Evolutionary conservation across 805 yeast species (phyloP), one percentile per base, ranked within the genome.

Genomic region (Saturnispora mendoncae): DNA sequence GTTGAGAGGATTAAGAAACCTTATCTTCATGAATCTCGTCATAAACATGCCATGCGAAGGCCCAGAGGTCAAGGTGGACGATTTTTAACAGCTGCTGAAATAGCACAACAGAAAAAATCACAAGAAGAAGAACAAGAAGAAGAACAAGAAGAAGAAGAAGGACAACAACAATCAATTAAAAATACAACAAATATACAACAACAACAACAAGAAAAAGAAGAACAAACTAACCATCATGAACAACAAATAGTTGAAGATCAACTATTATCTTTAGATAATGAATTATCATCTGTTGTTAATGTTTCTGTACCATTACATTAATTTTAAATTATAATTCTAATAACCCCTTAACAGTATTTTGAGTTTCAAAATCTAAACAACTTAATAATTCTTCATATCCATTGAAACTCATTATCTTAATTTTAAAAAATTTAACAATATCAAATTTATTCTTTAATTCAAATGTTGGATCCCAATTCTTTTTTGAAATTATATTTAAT

Each of bases 1-100:
- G 84, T 84, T 4, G 88, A 92, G 14, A 74, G 95, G 48, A 94
- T 94, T 14, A 76, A 97, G 53, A 81, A 82, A 57, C 97, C 97
- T 10, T 90, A 94, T 61, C 62, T 92, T 38, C 99, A 92, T 58
- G 98, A 92, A 62, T 85, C 96, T 15, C 73, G 99, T 53, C 99
- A 92, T 60, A 90, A 92, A 59, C 99, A 92, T 60, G 99, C 99
- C 3, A 92, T 92, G 98, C 74, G 97, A 57, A 75, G 99, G 59
- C 97, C 98, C 13, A 76, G 99, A 52, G 99, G 99, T 21, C 97
- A 92, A 65, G 98, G 98, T 25, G 99, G 99, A 6, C 70, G 99
- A 46, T 92, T 92, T 51, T 64, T 92, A 45, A 92, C 99, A 1
- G 96, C 97, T 12, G 95, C 95, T 9, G 92, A 83, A 53, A 82